Evolutionary conservation across 306 rosid species (phyloP).

Genomic region (Erythrophleum fordii): DNA sequence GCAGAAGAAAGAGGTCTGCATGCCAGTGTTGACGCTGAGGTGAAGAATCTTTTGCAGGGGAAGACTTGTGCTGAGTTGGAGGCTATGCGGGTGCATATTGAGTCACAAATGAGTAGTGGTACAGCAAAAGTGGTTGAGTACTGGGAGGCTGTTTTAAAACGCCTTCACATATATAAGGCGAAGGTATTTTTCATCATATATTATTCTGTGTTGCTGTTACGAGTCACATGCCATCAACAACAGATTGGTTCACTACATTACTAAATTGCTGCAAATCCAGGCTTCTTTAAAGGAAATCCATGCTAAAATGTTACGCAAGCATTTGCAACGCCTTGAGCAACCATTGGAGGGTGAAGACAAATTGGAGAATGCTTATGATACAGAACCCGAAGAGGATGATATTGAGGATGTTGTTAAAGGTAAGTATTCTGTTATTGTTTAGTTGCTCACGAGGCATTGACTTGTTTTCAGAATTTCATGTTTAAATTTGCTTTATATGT

Average conservation of each 20-base stretch:
- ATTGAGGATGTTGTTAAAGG: constrained; percentile 62
- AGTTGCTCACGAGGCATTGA: constrained; percentile 15
- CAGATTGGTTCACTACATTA: constrained; percentile 24
- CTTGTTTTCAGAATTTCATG: constrained; percentile 8
- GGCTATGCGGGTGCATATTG: constrained; percentile 74
- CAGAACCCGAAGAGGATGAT: constrained; percentile 50
- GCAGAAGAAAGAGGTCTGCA: constrained; percentile 99
- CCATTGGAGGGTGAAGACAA: constrained; percentile 62
- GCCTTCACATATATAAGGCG: constrained; percentile 91
- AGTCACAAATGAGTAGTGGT: constrained; percentile 91
- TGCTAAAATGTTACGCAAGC: constrained; percentile 79
- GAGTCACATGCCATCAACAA: background rate
- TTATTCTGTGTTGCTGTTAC: constrained; percentile 11
- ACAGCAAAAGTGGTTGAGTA: constrained; percentile 94
- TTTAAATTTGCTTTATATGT: constrained; percentile 20
- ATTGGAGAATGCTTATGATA: constrained; percentile 46
- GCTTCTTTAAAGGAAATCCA: constrained; percentile 93
- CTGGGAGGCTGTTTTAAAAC: constrained; percentile 93
- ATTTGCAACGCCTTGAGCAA: constrained; percentile 72
- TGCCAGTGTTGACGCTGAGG: constrained; percentile 84
- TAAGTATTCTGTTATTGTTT: constrained; percentile 36
- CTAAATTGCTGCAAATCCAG: constrained; percentile 51
- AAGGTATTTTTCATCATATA: constrained; percentile 61
- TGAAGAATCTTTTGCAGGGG: constrained; percentile 74
- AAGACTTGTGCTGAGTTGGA: constrained; percentile 76